These are phyloP conservation scores for Volvariella volvacea DNA, from an alignment of 1,284 basidiomycete genomes.

Conservation along the genomic window DNA sequence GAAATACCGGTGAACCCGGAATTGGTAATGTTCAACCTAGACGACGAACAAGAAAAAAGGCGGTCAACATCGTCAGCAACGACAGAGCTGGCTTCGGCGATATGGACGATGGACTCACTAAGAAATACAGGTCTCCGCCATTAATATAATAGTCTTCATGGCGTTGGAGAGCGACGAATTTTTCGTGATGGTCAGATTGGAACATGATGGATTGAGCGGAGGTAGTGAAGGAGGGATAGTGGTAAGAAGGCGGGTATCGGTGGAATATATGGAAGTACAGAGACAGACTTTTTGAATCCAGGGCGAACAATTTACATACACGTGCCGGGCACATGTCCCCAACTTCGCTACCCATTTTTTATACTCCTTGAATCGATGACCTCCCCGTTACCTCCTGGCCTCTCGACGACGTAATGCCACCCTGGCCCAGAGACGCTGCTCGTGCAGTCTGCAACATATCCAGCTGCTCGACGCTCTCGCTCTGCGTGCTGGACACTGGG, in stretches of 20 bases:
- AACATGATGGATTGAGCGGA: slow-evolving; percentile 17
- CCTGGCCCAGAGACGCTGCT: background rate
- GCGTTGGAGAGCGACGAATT: slow-evolving; percentile 26
- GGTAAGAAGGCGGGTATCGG: slow-evolving; percentile 16
- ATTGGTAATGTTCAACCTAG: slow-evolving; percentile 42
- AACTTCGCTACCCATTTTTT: slow-evolving; percentile 5
- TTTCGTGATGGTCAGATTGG: slow-evolving; percentile 10
- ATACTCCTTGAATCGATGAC: slow-evolving; percentile 1
- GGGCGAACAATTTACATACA: slow-evolving; percentile 15
- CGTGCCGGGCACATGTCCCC: slow-evolving; percentile 21
- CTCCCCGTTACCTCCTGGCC: slow-evolving; percentile 4
- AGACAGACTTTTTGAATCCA: slow-evolving; percentile 21
- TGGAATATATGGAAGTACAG: slow-evolving; percentile 11
- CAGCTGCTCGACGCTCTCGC: background rate
- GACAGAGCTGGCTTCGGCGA: background rate
- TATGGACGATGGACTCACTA: slow-evolving; percentile 24
- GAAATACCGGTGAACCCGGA: slow-evolving; percentile 57
- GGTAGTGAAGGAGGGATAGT: slow-evolving; percentile 12
- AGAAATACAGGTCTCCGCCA: slow-evolving; percentile 43
- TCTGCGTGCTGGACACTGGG: too few relatives aligned
- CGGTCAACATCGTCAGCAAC: background rate
- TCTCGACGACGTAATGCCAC: slow-evolving; percentile 4
- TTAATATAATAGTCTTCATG: slow-evolving; percentile 46
- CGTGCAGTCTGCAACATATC: background rate
- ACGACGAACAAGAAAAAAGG: background rate